Evolutionary conservation across 345 rosid genomes (phyloP), one percentile per base, ranked within the genome.

Genomic region (Triadica sebifera): DNA sequence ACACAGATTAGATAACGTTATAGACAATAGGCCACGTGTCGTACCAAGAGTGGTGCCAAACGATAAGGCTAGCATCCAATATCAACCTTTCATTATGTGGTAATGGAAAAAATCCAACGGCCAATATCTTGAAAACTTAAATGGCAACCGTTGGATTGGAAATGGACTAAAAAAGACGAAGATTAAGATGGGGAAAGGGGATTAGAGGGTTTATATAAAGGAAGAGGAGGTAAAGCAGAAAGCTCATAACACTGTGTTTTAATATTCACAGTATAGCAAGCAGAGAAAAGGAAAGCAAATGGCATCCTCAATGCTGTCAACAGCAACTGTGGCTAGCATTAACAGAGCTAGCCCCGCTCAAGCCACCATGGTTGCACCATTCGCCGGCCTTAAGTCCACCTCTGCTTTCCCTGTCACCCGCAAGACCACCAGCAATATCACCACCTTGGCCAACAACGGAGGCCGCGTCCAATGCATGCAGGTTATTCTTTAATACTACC

Each of bases 321-420:
- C 75, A 1, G 41, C 67, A 7, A 50, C 75, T 50, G 75, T 73
- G 4, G 75, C 75, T 50, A n/a, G 63, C 69, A 25, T 55, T n/a
- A 65, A 19, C 65, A 37, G 65, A 8, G 66, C 66, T 17, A 71
- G 41, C 74, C 65, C 65, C 12, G 66, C 74, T 59, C 66, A 71
- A 16, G 74, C 74, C 37, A 71, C 9, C 56, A 71, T 71, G 74
- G 56, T 71, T 15, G 66, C 74, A 4, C 74, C 74, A 1, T 71
- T 71, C 74, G 58, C 65, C 16, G 66, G 74, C 38, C 74, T 71
- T 25, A 71, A 71, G 52, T 71, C 74, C 45, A 8, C 74, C 45
- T 22, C 43, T 15, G 56, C 65, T 7, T 71, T 71, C 29, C 66
- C 62, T 0, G 15, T 8, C 55, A 45, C 66, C 66, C 56, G 55